Conservation (phyloP, 2,329 filamentous ascomycete species). For the Penicillium sp. region DNA sequence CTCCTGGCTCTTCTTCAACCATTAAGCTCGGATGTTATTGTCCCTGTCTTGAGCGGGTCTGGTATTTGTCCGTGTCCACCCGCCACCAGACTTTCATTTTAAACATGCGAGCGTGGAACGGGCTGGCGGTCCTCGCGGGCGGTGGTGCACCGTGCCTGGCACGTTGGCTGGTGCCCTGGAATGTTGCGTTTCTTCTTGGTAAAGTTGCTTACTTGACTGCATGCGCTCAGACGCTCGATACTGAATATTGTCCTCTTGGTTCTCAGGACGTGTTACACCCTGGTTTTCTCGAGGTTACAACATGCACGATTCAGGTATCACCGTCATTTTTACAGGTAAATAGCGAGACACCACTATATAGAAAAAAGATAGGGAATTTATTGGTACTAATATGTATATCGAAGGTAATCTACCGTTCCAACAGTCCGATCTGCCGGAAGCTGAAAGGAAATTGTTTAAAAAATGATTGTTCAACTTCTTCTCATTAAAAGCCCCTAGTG, state of each 20-base stretch:
- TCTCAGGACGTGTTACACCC: background rate
- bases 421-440: background rate
- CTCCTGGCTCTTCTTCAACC: background rate
- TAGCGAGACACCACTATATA: background rate
- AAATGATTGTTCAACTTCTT: background rate
- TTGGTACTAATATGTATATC: constrained; percentile 11
- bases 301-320: background rate
- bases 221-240: background rate
- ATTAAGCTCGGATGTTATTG: constrained; percentile 1
- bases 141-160: background rate
- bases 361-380: background rate
- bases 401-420: constrained; percentile 11
- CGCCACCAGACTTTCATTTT: background rate
- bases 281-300: background rate
- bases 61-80: background rate
- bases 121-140: too few species aligned
- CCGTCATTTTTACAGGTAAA: background rate
- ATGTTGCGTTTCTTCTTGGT: background rate
- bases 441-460: constrained; percentile 3
- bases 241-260: background rate
- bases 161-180: background rate
- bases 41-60: background rate
- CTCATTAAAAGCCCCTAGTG: background rate
- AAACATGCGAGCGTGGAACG: background rate
- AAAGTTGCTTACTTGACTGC: background rate